phyloP scores from a whole-genome alignment of 192 early-diverging fungal species.

The Fimicolochytrium jonesii region DNA sequence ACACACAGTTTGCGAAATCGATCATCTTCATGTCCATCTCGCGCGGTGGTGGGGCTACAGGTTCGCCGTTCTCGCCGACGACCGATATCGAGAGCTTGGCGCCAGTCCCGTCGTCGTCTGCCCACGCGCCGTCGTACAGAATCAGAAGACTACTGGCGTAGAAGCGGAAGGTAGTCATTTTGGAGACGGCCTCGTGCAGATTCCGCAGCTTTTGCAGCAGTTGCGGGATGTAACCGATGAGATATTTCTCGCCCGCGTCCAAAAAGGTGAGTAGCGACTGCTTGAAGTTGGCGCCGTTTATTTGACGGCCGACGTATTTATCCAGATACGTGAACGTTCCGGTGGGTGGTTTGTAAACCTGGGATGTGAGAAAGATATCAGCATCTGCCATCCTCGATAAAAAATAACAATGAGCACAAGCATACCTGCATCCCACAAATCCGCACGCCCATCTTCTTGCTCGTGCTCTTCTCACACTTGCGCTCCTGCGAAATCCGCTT shows the following conservation, averaged over 20 bases:
- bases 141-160: conserved; percentile 86
- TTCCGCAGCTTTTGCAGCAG: conserved; percentile 70
- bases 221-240: conserved; percentile 74
- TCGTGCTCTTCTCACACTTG: conserved; percentile 92
- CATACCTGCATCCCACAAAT: conserved; percentile 97
- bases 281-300: conserved; percentile 75
- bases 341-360: conserved; percentile 79
- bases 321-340: conserved; percentile 79
- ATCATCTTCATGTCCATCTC: conserved; percentile 87
- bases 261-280: conserved; percentile 76
- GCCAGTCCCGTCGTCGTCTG: conserved; percentile 3
- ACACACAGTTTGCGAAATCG: conserved; percentile 93
- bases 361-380: neutral
- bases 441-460: conserved; percentile 84
- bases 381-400: neutral
- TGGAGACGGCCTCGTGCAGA: conserved; percentile 71
- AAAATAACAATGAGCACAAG: neutral
- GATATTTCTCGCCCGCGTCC: conserved; percentile 75
- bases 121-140: conserved; percentile 82
- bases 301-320: conserved; percentile 91
- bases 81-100: neutral
- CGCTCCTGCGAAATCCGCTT: conserved; percentile 84
- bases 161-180: conserved; percentile 80
- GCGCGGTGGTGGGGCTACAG: neutral
- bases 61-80: neutral